These are phyloP conservation scores for Bifiguratus adelaidae DNA, from an alignment of 192 early-diverging fungal genomes.

Conservation along the genomic window DNA sequence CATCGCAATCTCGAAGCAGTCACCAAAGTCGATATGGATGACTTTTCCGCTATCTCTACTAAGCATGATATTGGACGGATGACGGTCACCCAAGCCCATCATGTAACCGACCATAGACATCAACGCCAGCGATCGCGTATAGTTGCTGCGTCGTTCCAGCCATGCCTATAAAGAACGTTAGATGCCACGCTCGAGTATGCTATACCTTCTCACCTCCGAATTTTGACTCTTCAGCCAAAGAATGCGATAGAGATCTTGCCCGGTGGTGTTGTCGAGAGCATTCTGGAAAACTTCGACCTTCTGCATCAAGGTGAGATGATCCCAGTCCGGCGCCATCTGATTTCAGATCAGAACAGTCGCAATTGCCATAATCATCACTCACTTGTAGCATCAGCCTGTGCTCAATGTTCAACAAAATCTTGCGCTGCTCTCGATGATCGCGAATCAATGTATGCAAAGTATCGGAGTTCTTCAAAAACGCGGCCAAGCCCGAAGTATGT, in stretches of 20 bases:
- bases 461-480: slow-evolving; percentile 86
- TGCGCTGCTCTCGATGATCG: slow-evolving; percentile 74
- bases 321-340: slow-evolving; percentile 86
- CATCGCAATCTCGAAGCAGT: slow-evolving; percentile 96
- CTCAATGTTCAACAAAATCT: slow-evolving; percentile 82
- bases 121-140: slow-evolving; percentile 86
- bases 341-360: not conserved
- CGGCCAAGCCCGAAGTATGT: slow-evolving; percentile 90
- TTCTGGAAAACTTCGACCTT: slow-evolving; percentile 96
- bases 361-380: not conserved
- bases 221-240: slow-evolving; percentile 93
- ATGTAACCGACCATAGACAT: slow-evolving; percentile 99
- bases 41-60: slow-evolving; percentile 82
- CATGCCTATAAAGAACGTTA: slow-evolving; percentile 37
- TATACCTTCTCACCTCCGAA: slow-evolving; percentile 55
- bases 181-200: slow-evolving; percentile 11
- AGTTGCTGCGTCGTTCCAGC: slow-evolving; percentile 91
- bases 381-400: slow-evolving; percentile 79
- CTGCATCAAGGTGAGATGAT: slow-evolving; percentile 74
- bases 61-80: slow-evolving; percentile 94
- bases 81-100: slow-evolving; percentile 92
- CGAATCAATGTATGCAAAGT: slow-evolving; percentile 78
- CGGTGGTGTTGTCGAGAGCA: slow-evolving; percentile 79
- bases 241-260: slow-evolving; percentile 86
- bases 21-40: slow-evolving; percentile 96